Percentiles rank a stretch among this genome's conserved stretches.
Conservation (phyloP, 1,284 basidiomycete genomes). For the Mrakiaceae sp. region DNA sequence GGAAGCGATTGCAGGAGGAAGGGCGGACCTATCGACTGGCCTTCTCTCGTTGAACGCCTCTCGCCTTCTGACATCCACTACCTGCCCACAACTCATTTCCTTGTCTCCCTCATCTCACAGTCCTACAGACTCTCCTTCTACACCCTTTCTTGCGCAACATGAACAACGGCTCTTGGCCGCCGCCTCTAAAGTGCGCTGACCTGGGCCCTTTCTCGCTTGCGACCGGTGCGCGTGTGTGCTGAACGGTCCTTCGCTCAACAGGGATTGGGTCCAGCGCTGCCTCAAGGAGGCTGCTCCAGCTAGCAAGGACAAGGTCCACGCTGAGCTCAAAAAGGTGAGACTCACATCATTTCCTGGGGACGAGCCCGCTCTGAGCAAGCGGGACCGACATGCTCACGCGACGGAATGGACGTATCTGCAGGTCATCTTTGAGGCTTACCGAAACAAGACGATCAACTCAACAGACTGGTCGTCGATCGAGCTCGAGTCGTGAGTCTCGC, state of each 20-base stretch:
- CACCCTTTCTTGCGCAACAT: neutral
- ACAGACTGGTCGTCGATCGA: constrained; percentile 34
- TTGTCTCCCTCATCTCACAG: neutral
- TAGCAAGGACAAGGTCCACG: constrained; percentile 34
- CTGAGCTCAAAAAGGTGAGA: constrained; percentile 33
- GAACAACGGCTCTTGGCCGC: constrained; percentile 17
- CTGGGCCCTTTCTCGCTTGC: neutral
- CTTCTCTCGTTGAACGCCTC: too few species aligned
- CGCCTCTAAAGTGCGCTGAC: constrained; percentile 11
- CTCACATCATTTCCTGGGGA: neutral
- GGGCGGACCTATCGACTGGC: neutral
- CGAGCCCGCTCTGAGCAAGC: too few species aligned
- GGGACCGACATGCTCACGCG: too few species aligned
- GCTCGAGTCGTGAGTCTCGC: constrained; percentile 27
- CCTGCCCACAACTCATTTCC: neutral
- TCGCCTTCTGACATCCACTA: too few species aligned
- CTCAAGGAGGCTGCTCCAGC: constrained; percentile 30
- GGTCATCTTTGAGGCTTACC: constrained; percentile 34
- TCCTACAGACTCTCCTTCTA: neutral
- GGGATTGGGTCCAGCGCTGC: constrained; percentile 33
- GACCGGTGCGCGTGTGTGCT: neutral
- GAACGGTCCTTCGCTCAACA: constrained; percentile 11
- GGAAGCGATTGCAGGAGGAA: neutral
- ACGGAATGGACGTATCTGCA: constrained; percentile 8
- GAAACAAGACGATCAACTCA: constrained; percentile 29